A percentile compares a stretch with the other conserved stretches of the same genome.
Conservation (phyloP, 495 filamentous ascomycete genomes). For the Aspergillus mulundensis region DNA sequence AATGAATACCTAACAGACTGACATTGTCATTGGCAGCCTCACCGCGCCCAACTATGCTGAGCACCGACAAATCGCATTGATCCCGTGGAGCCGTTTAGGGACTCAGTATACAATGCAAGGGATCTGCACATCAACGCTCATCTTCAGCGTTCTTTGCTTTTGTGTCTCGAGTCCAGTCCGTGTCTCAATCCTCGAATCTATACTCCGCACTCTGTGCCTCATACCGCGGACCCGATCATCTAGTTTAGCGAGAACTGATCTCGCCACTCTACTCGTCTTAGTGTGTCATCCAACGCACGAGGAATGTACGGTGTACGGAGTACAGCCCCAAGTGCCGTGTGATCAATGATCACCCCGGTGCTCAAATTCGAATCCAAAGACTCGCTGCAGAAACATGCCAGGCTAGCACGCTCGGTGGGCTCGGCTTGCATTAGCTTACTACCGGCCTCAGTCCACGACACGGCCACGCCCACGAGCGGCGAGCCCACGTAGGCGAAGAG, state of each 20-base stretch:
- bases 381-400: slow-evolving; percentile 19
- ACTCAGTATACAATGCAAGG: slow-evolving; percentile 9
- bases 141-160: neutral
- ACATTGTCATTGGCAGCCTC: slow-evolving; percentile 12
- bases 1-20: neutral
- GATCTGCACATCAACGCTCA: slow-evolving; percentile 5
- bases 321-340: slow-evolving; percentile 8
- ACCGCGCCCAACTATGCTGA: slow-evolving; percentile 22
- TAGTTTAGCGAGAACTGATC: neutral
- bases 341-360: slow-evolving; percentile 5
- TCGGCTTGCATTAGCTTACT: slow-evolving; percentile 24
- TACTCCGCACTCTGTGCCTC: neutral
- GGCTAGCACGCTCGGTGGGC: slow-evolving; percentile 12
- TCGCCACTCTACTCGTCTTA: neutral
- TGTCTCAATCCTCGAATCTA: neutral
- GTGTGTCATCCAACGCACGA: neutral
- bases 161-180: neutral
- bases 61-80: slow-evolving; percentile 16
- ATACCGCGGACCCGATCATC: neutral
- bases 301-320: neutral
- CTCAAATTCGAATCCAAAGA: slow-evolving; percentile 11
- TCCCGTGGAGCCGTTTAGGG: slow-evolving; percentile 15
- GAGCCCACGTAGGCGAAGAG: neutral
- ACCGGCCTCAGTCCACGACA: neutral
- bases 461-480: neutral